These are phyloP conservation scores for Candida gorgasii DNA, from an alignment of 805 yeast genomes.

Conservation along the genomic window DNA sequence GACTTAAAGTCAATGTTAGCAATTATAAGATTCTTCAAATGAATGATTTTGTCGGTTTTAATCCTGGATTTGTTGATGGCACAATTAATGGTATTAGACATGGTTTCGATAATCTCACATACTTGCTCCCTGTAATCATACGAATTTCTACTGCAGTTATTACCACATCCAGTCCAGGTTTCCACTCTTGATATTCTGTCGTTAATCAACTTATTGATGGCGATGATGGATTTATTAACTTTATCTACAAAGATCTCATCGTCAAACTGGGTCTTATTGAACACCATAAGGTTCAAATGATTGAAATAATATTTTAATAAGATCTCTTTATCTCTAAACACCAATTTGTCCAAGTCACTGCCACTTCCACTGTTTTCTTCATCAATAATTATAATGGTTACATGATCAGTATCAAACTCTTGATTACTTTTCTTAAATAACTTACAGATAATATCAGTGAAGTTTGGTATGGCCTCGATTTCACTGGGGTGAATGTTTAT, in stretches of 20 bases:
- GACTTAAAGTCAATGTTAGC: conserved; percentile 31
- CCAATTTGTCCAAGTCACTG: conserved; percentile 24
- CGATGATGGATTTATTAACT: conserved; percentile 13
- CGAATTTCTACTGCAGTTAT: conserved; percentile 3
- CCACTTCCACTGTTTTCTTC: background rate
- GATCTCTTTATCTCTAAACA: conserved; percentile 28
- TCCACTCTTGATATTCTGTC: conserved; percentile 40
- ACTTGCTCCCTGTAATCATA: conserved; percentile 11
- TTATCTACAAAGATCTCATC: background rate
- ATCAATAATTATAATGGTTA: conserved; percentile 23
- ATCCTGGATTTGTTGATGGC: conserved; percentile 26
- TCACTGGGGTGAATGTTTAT: background rate
- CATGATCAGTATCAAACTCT: conserved; percentile 34
- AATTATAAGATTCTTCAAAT: conserved; percentile 26
- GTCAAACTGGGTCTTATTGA: background rate
- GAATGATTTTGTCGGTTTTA: conserved; percentile 23
- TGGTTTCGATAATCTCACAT: conserved; percentile 32
- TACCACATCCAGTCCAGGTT: conserved; percentile 45
- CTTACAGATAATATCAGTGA: conserved; percentile 10
- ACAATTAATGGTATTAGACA: conserved; percentile 31
- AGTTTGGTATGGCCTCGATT: background rate
- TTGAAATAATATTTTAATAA: conserved; percentile 37
- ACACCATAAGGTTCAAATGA: conserved; percentile 36
- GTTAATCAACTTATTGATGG: conserved; percentile 25
- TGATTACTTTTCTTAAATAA: conserved; percentile 33